These are phyloP conservation scores for Pseudotsuga menziesii DNA, from an alignment of 75 land plant genomes.

Conservation along the genomic window DNA sequence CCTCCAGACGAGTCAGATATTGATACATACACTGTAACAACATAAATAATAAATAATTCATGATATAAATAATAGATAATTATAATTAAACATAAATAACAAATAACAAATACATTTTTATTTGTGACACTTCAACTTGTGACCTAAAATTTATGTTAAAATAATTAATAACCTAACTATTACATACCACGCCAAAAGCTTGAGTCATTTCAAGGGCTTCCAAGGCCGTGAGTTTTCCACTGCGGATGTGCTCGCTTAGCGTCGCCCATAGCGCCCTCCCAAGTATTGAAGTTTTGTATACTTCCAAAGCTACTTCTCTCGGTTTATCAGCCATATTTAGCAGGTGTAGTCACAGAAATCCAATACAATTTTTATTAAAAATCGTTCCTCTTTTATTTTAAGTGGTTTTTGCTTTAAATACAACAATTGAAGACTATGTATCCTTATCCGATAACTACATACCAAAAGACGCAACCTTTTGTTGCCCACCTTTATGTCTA, in stretches of 20 bases:
- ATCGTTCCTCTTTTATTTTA: no score
- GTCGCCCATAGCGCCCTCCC: not conserved
- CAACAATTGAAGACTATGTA: no score
- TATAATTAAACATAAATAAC: no score
- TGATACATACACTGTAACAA: not conserved
- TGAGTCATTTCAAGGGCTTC: not conserved
- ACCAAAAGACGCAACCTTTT: no score
- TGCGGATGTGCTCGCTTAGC: not conserved
- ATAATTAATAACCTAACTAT: not conserved
- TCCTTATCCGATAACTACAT: no score
- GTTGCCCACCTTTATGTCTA: no score
- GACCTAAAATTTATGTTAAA: no score
- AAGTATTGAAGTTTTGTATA: not conserved
- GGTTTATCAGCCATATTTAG: not conserved
- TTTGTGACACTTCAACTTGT: not conserved
- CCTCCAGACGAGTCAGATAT: not conserved
- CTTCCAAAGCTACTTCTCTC: not conserved
- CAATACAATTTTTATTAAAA: no score
- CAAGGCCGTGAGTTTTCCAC: not conserved
- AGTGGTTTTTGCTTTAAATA: no score
- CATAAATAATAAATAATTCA: not conserved
- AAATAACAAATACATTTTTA: not conserved
- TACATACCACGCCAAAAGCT: not conserved
- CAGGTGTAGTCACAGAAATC: no score
- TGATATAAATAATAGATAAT: no score